A percentile compares a stretch with the other conserved stretches of the same genome.
phyloP scores from a whole-genome alignment of 371 early-diverging fungal genomes.

The Fennellomyces sp. region DNA sequence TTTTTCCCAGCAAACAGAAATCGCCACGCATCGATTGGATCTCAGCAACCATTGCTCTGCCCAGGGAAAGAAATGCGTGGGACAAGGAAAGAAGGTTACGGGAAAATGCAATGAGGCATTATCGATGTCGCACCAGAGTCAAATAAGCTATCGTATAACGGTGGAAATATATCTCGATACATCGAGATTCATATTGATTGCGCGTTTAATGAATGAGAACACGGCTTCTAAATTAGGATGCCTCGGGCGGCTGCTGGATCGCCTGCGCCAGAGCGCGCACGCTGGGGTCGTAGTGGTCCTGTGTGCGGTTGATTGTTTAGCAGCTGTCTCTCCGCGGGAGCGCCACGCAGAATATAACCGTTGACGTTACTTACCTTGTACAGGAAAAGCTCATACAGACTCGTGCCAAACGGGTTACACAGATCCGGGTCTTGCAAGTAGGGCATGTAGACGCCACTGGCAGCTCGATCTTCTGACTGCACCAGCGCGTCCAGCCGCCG shows the following conservation, averaged over 20 bases:
- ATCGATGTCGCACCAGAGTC: too few relatives aligned
- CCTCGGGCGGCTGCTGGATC: conserved; percentile 26
- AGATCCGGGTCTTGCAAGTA: conserved; percentile 91
- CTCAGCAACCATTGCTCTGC: too few relatives aligned
- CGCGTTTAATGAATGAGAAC: too few relatives aligned
- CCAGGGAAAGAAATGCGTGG: too few relatives aligned
- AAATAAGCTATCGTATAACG: too few relatives aligned
- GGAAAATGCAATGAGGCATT: too few relatives aligned
- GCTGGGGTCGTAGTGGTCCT: conserved; percentile 83
- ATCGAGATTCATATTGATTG: not conserved
- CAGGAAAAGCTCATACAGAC: conserved; percentile 81
- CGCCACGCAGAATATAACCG: too few relatives aligned
- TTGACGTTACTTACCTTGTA: conserved; percentile 72
- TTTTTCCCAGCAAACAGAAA: too few relatives aligned
- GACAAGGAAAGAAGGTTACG: too few relatives aligned
- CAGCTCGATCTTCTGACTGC: conserved; percentile 81
- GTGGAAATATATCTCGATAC: not conserved
- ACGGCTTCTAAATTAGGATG: not conserved
- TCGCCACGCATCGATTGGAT: not conserved
- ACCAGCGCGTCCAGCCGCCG: conserved; percentile 81
- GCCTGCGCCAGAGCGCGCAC: conserved; percentile 62
- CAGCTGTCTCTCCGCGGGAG: too few relatives aligned
- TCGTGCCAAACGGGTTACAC: conserved; percentile 91
- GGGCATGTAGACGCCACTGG: conserved; percentile 78
- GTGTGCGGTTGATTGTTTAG: too few relatives aligned